Conservation (phyloP, 2,329 filamentous ascomycete species). For the Trichoderma breve region DNA sequence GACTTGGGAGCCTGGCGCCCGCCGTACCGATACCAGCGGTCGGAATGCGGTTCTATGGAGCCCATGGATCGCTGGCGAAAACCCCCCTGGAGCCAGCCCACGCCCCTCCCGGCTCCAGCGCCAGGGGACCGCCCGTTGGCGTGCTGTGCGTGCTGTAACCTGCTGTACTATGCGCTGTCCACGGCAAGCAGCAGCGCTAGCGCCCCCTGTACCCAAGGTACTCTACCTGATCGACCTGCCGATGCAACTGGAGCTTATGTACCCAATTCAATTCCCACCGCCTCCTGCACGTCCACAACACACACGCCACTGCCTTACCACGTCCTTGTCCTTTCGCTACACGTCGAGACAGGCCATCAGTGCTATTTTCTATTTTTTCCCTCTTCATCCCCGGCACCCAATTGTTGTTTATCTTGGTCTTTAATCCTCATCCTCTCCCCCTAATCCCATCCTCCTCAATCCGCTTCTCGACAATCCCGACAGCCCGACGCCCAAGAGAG, state of each 20-base stretch:
- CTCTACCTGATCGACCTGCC: slow-evolving; percentile 10
- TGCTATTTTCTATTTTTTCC: slow-evolving; percentile 18
- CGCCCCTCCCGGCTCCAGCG: background rate
- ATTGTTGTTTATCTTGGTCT: background rate
- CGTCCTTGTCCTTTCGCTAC: slow-evolving; percentile 19
- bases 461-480: background rate
- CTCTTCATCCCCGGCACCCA: slow-evolving; percentile 14
- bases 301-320: slow-evolving; percentile 6
- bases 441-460: background rate
- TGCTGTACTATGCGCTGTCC: slow-evolving; percentile 15
- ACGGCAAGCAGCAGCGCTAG: slow-evolving; percentile 15
- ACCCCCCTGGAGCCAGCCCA: background rate
- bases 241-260: slow-evolving; percentile 1
- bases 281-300: slow-evolving; percentile 18
- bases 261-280: slow-evolving; percentile 17
- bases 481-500: background rate
- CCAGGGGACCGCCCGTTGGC: slow-evolving; percentile 4
- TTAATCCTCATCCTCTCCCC: background rate
- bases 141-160: slow-evolving; percentile 17
- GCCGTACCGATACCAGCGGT: background rate
- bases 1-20: background rate
- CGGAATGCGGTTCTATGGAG: background rate
- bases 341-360: background rate
- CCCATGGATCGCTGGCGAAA: background rate
- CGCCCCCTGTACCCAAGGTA: background rate